Evolutionary conservation across 2,329 filamentous ascomycete genomes (phyloP).

Genomic region (Arthrobotrys entomopaga): DNA sequence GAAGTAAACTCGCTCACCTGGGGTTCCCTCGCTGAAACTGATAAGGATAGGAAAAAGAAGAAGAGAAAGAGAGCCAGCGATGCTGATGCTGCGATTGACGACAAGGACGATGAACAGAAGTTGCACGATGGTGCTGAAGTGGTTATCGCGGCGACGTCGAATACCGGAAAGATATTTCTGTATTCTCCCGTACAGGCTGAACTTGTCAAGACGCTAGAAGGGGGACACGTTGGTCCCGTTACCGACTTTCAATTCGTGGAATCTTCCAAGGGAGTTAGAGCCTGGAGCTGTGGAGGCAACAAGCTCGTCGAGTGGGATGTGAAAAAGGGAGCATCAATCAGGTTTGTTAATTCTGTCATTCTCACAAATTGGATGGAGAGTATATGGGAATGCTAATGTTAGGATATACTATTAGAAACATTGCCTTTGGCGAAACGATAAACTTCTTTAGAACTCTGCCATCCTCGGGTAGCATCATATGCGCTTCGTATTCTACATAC

Average conservation of each 20-base stretch:
- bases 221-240: conserved; percentile 65
- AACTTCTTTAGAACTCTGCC: conserved; percentile 63
- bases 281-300: conserved; percentile 68
- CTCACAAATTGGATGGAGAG: neutral
- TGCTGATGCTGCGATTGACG: conserved; percentile 58
- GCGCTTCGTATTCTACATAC: conserved; percentile 66
- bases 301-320: conserved; percentile 68
- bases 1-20: conserved; percentile 66
- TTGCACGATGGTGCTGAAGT: conserved; percentile 59
- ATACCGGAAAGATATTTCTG: conserved; percentile 65
- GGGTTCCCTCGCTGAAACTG: conserved; percentile 63
- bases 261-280: conserved; percentile 62
- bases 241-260: conserved; percentile 67
- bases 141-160: conserved; percentile 66
- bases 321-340: conserved; percentile 62
- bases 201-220: conserved; percentile 64
- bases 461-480: conserved; percentile 61
- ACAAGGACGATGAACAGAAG: conserved; percentile 31
- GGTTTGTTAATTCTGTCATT: conserved; percentile 62
- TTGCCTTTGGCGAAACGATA: conserved; percentile 61
- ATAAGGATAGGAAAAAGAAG: conserved; percentile 63
- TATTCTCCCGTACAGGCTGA: conserved; percentile 66
- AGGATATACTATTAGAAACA: conserved; percentile 24
- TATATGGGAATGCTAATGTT: neutral
- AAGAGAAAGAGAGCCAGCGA: conserved; percentile 66